Evolutionary conservation across 768 basidiomycete species (phyloP).

Genomic region (Coprinopsis cinerea): DNA sequence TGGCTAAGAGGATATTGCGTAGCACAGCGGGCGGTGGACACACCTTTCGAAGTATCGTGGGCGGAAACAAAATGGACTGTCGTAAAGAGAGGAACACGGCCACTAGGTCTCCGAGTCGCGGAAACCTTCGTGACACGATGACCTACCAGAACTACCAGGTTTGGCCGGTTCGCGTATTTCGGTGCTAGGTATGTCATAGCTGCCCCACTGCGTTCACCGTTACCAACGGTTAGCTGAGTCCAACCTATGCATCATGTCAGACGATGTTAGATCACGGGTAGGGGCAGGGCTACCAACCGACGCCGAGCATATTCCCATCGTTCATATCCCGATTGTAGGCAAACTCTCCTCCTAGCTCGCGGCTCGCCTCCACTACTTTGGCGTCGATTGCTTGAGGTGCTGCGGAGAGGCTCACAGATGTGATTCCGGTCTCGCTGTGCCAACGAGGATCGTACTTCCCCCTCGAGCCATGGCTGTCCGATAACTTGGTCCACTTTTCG

Average conservation of each 20-base stretch:
- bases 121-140: conserved; percentile 2
- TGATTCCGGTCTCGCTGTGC: conserved; percentile 24
- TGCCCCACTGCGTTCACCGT: conserved; percentile 16
- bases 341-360: conserved; percentile 30
- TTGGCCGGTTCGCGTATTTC: conserved; percentile 14
- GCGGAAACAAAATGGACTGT: conserved; percentile 3
- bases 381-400: conserved; percentile 23
- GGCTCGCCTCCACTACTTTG: conserved; percentile 27
- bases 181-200: conserved; percentile 18
- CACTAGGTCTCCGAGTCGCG: neutral
- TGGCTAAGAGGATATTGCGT: neutral
- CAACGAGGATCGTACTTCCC: conserved; percentile 27
- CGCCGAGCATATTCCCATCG: neutral
- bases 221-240: conserved; percentile 11
- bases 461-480: conserved; percentile 25
- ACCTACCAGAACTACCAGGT: conserved; percentile 17
- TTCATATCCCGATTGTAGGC: conserved; percentile 24
- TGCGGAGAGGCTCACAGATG: conserved; percentile 23
- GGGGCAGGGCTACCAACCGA: no score
- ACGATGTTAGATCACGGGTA: neutral
- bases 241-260: conserved; percentile 1
- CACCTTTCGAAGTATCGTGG: neutral
- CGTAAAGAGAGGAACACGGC: neutral
- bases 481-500: conserved; percentile 23
- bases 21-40: neutral